These are phyloP conservation scores for Tolypocladium album DNA, from an alignment of 2,329 filamentous ascomycete species.

Conservation along the genomic window DNA sequence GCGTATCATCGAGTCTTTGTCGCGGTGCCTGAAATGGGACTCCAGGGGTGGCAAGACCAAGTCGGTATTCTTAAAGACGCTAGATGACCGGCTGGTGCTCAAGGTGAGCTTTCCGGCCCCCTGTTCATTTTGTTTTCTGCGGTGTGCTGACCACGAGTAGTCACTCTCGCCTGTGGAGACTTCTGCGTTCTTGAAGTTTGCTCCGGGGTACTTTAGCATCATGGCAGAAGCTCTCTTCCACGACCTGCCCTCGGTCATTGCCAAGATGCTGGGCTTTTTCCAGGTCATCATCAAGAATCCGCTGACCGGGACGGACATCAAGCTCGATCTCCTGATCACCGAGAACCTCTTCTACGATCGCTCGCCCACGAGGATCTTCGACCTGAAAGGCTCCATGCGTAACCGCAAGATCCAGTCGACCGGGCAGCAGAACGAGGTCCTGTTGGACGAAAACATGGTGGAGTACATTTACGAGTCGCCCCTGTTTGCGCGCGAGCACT, in stretches of 20 bases:
- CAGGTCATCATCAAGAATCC: conserved; percentile 97
- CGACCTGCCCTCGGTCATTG: conserved; percentile 88
- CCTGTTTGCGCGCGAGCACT: conserved; percentile 89
- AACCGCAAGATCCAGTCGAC: conserved; percentile 96
- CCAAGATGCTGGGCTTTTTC: conserved; percentile 98
- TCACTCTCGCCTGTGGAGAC: conserved; percentile 86
- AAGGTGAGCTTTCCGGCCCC: conserved; percentile 37
- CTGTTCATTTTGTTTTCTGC: background rate
- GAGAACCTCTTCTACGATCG: conserved; percentile 98
- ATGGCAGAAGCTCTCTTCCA: conserved; percentile 96
- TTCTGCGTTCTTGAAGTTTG: conserved; percentile 87
- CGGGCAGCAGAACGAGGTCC: conserved; percentile 89
- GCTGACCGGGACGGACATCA: conserved; percentile 81
- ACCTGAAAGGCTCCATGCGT: conserved; percentile 96
- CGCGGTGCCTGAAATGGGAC: conserved; percentile 94
- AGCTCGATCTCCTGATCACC: conserved; percentile 89
- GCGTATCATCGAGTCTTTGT: conserved; percentile 89
- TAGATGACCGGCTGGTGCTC: conserved; percentile 87
- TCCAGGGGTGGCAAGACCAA: conserved; percentile 97
- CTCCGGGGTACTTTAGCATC: conserved; percentile 92
- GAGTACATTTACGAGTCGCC: conserved; percentile 98
- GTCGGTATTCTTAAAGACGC: conserved; percentile 90
- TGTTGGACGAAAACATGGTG: conserved; percentile 97
- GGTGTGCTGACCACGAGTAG: conserved; percentile 28
- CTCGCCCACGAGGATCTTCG: conserved; percentile 78